These are phyloP conservation scores for Citrus reticulata DNA, from an alignment of 345 rosid species.

Conservation along the genomic window DNA sequence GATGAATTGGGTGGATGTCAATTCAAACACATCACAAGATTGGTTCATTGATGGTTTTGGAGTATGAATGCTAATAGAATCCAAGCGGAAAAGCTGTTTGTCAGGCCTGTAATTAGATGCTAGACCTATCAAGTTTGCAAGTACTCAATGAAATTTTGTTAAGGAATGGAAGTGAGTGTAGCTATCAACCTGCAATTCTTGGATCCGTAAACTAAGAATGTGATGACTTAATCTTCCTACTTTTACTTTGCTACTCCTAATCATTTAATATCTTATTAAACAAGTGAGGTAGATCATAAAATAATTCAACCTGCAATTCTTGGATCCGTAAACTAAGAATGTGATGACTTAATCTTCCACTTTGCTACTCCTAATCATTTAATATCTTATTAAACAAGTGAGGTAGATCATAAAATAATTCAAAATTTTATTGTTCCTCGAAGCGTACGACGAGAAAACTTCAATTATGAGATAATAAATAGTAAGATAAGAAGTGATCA, in stretches of 20 bases:
- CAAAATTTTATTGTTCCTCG: no score
- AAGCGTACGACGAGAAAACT: no score
- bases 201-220: background rate
- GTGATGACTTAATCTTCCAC: background rate
- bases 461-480: no score
- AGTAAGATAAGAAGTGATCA: no score
- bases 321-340: background rate
- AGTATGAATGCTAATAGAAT: background rate
- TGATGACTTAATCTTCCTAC: background rate
- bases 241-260: background rate
- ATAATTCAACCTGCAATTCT: background rate
- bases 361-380: background rate
- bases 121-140: background rate
- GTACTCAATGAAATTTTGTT: background rate
- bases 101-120: slow-evolving; percentile 5
- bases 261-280: background rate
- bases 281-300: background rate
- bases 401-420: no score
- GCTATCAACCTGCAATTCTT: background rate
- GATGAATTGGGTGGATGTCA: slow-evolving; percentile 35
- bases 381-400: background rate
- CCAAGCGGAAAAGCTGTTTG: background rate
- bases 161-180: background rate
- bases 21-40: slow-evolving; percentile 1
- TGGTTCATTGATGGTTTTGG: background rate